Evolutionary conservation across 768 basidiomycete species (phyloP).

Genomic region (Austroboletus eburneus): DNA sequence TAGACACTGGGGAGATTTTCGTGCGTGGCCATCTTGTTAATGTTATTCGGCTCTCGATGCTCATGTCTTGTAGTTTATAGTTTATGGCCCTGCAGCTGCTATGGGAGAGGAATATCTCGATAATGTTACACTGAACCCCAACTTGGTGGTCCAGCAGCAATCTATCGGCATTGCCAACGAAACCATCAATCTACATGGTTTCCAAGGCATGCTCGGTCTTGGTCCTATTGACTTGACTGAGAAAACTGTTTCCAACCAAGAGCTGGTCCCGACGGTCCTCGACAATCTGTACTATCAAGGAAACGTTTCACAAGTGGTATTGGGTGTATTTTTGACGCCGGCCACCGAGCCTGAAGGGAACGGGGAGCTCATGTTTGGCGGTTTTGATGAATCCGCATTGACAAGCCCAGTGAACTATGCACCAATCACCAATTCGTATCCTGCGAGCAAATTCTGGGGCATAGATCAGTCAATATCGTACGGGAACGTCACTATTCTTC

Average conservation of each 20-base stretch:
- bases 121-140: conserved; percentile 5
- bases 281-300: conserved; percentile 32
- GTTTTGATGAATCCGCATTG: conserved; percentile 13
- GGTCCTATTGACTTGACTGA: conserved; percentile 35
- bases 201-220: conserved; percentile 40
- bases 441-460: too few species aligned
- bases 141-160: conserved; percentile 22
- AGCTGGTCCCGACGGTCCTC: conserved; percentile 31
- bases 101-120: conserved; percentile 15
- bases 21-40: conserved; percentile 11
- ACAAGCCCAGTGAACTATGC: conserved; percentile 23
- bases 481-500: too few species aligned
- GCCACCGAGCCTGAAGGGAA: conserved; percentile 14
- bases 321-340: conserved; percentile 33
- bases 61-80: background rate
- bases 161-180: conserved; percentile 33
- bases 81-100: conserved; percentile 2
- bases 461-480: too few species aligned
- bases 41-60: background rate
- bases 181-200: conserved; percentile 24
- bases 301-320: conserved; percentile 22
- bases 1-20: conserved; percentile 17
- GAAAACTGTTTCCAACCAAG: conserved; percentile 14
- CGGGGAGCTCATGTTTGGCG: conserved; percentile 29
- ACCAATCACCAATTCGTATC: conserved; percentile 27